Percentiles rank a stretch among this genome's conserved stretches.
phyloP scores from a whole-genome alignment of 1,284 basidiomycete species.

The Puccinia hordei region DNA sequence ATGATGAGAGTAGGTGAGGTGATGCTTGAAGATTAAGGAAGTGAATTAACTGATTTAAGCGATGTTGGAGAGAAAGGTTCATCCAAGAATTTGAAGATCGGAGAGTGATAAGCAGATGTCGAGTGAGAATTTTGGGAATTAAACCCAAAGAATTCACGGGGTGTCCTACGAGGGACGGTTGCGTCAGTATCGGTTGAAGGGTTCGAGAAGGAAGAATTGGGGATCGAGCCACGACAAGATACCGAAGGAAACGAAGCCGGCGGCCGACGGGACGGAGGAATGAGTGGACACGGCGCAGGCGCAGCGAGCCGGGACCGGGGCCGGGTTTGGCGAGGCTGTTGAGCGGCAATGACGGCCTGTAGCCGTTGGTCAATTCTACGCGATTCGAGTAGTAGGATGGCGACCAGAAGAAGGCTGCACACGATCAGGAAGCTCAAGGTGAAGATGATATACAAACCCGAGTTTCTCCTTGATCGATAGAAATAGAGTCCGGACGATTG shows the following conservation, averaged over 20 bases:
- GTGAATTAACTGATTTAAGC: not conserved
- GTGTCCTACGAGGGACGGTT: not conserved
- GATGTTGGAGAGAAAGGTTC: not conserved
- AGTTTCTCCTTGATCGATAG: not conserved
- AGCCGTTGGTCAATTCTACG: slow-evolving; percentile 4
- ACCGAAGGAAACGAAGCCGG: slow-evolving; percentile 13
- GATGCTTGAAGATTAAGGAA: not conserved
- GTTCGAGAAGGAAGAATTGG: not conserved
- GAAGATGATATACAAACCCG: not conserved
- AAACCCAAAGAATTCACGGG: not conserved
- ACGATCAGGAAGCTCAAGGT: not conserved
- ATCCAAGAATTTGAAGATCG: not conserved
- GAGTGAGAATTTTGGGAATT: not conserved
- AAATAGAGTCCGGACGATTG: no score
- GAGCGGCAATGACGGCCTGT: slow-evolving; percentile 6
- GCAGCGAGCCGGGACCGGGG: not conserved
- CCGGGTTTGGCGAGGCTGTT: not conserved
- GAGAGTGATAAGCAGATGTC: not conserved
- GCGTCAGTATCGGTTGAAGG: not conserved
- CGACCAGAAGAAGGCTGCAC: slow-evolving; percentile 10
- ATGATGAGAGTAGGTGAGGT: not conserved
- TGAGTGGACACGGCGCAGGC: not conserved
- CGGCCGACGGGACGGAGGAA: slow-evolving; percentile 5
- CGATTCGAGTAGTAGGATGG: not conserved
- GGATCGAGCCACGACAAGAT: slow-evolving; percentile 3